Percentiles rank a stretch among this genome's conserved stretches.
Conservation (phyloP, 2,329 filamentous ascomycete species). For the Trichophaea hybrida region DNA sequence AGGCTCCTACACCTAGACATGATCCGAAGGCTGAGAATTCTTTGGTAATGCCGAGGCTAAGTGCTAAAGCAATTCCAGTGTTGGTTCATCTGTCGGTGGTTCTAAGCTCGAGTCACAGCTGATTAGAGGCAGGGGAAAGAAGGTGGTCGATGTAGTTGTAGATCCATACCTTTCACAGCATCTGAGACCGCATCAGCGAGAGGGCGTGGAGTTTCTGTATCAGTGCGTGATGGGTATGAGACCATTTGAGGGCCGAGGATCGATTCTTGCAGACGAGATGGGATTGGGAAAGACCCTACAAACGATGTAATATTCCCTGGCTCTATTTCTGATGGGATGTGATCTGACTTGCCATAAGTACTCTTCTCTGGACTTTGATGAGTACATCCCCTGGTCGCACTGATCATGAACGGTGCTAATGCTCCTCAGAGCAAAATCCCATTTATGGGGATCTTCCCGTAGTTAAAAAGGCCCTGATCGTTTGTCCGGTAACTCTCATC, state of each 20-base stretch:
- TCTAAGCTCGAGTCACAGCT: no score
- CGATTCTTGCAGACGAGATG: slow-evolving; percentile 63
- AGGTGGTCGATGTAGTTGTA: slow-evolving; percentile 57
- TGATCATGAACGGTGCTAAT: neutral
- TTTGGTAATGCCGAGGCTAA: slow-evolving; percentile 52
- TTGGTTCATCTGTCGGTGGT: no score
- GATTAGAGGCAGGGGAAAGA: slow-evolving; percentile 36
- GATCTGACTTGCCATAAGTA: slow-evolving; percentile 16
- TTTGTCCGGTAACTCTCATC: slow-evolving; percentile 58
- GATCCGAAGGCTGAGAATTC: slow-evolving; percentile 46
- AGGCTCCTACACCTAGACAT: slow-evolving; percentile 47
- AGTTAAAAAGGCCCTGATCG: slow-evolving; percentile 56
- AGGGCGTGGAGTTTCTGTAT: slow-evolving; percentile 57
- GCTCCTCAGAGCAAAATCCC: slow-evolving; percentile 45
- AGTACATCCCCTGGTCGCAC: slow-evolving; percentile 28
- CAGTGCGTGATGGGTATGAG: slow-evolving; percentile 64
- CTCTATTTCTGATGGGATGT: no score
- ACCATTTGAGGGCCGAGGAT: slow-evolving; percentile 50
- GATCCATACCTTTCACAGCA: slow-evolving; percentile 50
- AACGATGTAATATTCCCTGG: slow-evolving; percentile 38
- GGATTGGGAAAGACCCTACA: slow-evolving; percentile 60
- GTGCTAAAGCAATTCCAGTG: slow-evolving; percentile 27
- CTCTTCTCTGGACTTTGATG: slow-evolving; percentile 55
- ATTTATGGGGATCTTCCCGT: slow-evolving; percentile 45
- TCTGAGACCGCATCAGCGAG: slow-evolving; percentile 52